Conservation (phyloP, 352 stramenopile species). For the Pythium sp. region DNA sequence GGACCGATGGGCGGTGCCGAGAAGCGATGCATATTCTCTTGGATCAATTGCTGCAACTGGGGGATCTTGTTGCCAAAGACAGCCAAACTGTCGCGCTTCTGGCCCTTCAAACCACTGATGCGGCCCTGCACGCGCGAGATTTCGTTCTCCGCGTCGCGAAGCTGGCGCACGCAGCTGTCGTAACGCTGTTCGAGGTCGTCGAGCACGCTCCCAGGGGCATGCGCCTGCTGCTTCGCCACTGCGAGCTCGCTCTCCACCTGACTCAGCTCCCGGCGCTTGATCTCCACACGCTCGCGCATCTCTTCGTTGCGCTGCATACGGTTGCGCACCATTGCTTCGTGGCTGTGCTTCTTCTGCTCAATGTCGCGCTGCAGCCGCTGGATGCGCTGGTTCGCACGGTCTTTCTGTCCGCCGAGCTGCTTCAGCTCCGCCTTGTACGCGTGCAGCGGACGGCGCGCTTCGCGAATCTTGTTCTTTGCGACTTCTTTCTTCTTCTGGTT, state of each 20-base stretch:
- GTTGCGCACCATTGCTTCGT: slow-evolving; percentile 56
- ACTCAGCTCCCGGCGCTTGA: slow-evolving; percentile 42
- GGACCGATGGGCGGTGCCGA: slow-evolving; percentile 64
- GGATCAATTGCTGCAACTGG: slow-evolving; percentile 72
- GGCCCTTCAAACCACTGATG: slow-evolving; percentile 40
- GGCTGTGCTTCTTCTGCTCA: slow-evolving; percentile 45
- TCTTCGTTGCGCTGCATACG: slow-evolving; percentile 56
- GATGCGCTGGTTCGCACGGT: slow-evolving; percentile 51
- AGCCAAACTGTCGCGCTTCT: slow-evolving; percentile 58
- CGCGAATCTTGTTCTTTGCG: slow-evolving; percentile 58
- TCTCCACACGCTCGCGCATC: slow-evolving; percentile 53
- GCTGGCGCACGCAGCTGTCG: slow-evolving; percentile 49
- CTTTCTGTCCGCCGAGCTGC: slow-evolving; percentile 45
- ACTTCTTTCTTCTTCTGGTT: slow-evolving; percentile 48
- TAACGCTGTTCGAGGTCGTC: slow-evolving; percentile 62
- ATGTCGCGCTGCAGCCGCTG: slow-evolving; percentile 48
- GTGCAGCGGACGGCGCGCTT: slow-evolving; percentile 62
- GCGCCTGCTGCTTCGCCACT: slow-evolving; percentile 28
- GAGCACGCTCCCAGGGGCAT: slow-evolving; percentile 28
- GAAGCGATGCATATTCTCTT: slow-evolving; percentile 68
- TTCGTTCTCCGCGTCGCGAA: slow-evolving; percentile 59
- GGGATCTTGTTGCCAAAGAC: slow-evolving; percentile 71
- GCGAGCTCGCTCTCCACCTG: slow-evolving; percentile 40
- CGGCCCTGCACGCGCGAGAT: slow-evolving; percentile 40
- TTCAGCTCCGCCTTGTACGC: slow-evolving; percentile 67